A percentile compares a stretch with the other conserved stretches of the same genome.
phyloP scores from a whole-genome alignment of 805 yeast species.

The Ogataea thermomethanolica region DNA sequence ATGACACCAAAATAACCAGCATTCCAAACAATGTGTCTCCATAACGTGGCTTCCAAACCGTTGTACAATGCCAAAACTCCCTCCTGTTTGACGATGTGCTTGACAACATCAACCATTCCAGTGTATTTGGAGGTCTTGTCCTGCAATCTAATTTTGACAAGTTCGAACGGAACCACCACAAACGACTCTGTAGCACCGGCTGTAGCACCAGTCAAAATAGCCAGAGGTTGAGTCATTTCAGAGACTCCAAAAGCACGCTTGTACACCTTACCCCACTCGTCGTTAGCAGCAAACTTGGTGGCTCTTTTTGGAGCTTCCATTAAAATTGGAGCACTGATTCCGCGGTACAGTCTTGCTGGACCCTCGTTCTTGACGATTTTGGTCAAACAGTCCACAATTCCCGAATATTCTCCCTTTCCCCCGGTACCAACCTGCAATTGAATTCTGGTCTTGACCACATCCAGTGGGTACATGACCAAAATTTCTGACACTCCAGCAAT shows the following conservation, averaged over 20 bases:
- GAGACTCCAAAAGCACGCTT: conserved; percentile 63
- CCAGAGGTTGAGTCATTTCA: conserved; percentile 73
- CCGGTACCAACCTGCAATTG: conserved; percentile 69
- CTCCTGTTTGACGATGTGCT: conserved; percentile 64
- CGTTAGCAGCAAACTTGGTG: conserved; percentile 96
- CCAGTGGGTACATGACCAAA: conserved; percentile 92
- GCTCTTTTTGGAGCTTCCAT: conserved; percentile 99
- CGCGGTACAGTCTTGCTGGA: conserved; percentile 76
- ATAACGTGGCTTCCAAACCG: conserved; percentile 93
- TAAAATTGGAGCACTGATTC: conserved; percentile 91
- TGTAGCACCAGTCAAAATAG: conserved; percentile 92
- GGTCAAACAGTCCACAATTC: conserved; percentile 77
- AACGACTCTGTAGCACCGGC: conserved; percentile 98
- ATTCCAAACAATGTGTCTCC: conserved; percentile 97
- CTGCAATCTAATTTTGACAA: conserved; percentile 92
- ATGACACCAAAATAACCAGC: conserved; percentile 97
- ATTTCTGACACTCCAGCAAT: conserved; percentile 96
- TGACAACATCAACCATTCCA: conserved; percentile 80
- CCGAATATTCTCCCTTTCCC: conserved; percentile 63
- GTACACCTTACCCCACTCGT: conserved; percentile 90
- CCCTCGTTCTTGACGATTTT: conserved; percentile 90
- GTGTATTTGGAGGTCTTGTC: conserved; percentile 78
- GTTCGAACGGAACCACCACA: conserved; percentile 96
- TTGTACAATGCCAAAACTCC: conserved; percentile 84
- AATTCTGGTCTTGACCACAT: conserved; percentile 94